phyloP scores from a whole-genome alignment of 108 stramenopile genomes.

The Pseudonitzschia delicatissima region DNA sequence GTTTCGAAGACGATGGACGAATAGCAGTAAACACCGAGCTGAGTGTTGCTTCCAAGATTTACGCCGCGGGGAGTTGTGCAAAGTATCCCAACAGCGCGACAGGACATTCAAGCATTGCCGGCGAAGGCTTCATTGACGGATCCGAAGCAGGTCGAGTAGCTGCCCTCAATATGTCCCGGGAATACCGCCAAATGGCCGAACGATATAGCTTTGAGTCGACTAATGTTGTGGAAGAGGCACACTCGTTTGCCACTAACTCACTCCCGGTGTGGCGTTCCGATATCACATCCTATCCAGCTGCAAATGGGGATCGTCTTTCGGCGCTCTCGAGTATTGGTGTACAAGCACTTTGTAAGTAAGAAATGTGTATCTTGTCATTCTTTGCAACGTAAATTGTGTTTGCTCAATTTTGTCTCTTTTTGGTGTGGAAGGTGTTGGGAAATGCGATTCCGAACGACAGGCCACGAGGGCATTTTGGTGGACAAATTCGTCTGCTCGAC shows the following conservation, averaged over 20 bases:
- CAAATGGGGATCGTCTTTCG: conserved; percentile 16
- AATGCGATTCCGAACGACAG: conserved; percentile 74
- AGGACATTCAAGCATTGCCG: conserved; percentile 71
- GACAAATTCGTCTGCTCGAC: conserved; percentile 69
- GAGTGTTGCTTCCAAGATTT: conserved; percentile 61
- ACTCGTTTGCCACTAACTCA: conserved; percentile 44
- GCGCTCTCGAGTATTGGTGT: conserved; percentile 61
- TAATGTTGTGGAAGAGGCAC: conserved; percentile 8
- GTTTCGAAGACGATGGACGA: conserved; percentile 79
- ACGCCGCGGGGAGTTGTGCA: conserved; percentile 80
- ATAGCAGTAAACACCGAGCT: conserved; percentile 68
- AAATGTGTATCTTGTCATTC: too few species aligned
- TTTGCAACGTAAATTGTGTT: not conserved
- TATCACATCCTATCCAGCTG: conserved; percentile 38
- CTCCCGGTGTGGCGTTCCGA: conserved; percentile 82
- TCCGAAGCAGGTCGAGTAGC: conserved; percentile 65
- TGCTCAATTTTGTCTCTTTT: not conserved
- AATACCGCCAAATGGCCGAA: conserved; percentile 13
- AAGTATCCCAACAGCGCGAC: conserved; percentile 67
- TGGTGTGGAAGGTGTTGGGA: conserved; percentile 39
- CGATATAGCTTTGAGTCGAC: not conserved
- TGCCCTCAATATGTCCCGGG: conserved; percentile 70
- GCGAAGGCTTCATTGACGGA: conserved; percentile 59
- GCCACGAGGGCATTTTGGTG: conserved; percentile 84
- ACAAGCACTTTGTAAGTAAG: conserved; percentile 53